A percentile compares a stretch with the other conserved stretches of the same genome.
Evolutionary conservation across 495 filamentous ascomycete species (phyloP).

Genomic region (Penicillium malachiteum): DNA sequence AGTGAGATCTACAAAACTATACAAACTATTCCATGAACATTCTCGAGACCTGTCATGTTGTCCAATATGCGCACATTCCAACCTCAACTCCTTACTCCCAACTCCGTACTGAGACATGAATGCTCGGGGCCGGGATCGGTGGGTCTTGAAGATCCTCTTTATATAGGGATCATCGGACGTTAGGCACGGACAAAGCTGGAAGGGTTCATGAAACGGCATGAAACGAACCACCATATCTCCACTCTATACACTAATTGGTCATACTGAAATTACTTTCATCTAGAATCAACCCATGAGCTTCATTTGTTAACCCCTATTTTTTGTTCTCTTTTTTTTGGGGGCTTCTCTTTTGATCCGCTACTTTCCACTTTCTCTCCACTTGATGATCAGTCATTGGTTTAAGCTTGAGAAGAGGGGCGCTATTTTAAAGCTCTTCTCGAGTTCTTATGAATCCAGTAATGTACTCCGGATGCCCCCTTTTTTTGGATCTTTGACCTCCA

Average conservation of each 20-base stretch:
- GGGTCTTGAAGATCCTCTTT: neutral
- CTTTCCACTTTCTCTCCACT: constrained; percentile 1
- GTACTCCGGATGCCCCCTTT: constrained; percentile 4
- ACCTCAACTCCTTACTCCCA: no score
- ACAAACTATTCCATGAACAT: no score
- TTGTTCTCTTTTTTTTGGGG: neutral
- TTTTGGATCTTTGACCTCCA: neutral
- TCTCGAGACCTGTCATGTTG: no score
- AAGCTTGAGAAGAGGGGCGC: constrained; percentile 7
- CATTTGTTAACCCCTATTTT: constrained; percentile 15
- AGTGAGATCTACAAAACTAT: no score
- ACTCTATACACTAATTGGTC: no score
- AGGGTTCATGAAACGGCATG: no score
- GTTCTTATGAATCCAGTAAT: constrained; percentile 13
- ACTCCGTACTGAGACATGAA: no score
- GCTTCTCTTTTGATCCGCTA: neutral
- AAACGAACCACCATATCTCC: no score
- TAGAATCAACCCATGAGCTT: no score
- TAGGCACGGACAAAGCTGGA: neutral
- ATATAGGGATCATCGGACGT: neutral
- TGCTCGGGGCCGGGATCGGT: neutral
- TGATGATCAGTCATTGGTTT: constrained; percentile 13
- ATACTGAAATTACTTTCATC: no score
- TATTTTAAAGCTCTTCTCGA: constrained; percentile 5
- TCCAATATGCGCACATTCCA: no score